Base-by-base conservation (phyloP, 306 rosid genomes). In the Urtica urens region DNA sequence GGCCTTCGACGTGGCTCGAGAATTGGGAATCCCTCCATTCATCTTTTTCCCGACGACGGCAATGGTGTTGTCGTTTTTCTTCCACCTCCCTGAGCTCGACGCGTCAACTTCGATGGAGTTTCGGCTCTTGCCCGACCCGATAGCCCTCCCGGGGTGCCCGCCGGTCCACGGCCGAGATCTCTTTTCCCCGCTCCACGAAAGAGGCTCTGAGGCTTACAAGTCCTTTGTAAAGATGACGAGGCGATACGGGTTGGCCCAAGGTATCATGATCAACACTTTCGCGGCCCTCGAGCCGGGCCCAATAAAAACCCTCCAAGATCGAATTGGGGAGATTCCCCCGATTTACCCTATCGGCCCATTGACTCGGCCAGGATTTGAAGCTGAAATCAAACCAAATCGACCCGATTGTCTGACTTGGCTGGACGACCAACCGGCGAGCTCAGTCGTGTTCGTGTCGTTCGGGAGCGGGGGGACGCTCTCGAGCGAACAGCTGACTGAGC, bases 401-500 rank as follows among this genome's bases (percentile, higher is more conserved):
- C 6, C 38, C 7, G 51, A 15, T 10, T 55, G 58, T 23, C 49
- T 41, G 63, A 17, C 23, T 3, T 68, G 73, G 73, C 23, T 55
- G 23, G 63, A 67, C 25, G 13, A 23, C 47, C 73, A 55, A 17
- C 64, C 63, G n/a, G 16, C 35, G 12, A 35, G 11, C 9, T 67
- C 59, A 20, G 59, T 67, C 5, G 3, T 60, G 14, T 55, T 46
- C 13, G 43, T 67, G 1, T 61, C 73, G n/a, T 67, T 60, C 10
- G 66, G 66, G 4, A 66, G 46, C 11, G 61, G 61, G 3, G 57
- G 57, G 38, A 66, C 72, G 3, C 44, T 59, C 10, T 35, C 72
- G 10, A 24, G 25, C 0, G 49, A 39, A 31, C 58, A 67, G 19
- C 14, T 67, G 38, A 41, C 35, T 1, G 63, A 67, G 25, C 29